These are phyloP conservation scores for Emmonsia crescens DNA, from an alignment of 2,329 filamentous ascomycete genomes.

Conservation along the genomic window DNA sequence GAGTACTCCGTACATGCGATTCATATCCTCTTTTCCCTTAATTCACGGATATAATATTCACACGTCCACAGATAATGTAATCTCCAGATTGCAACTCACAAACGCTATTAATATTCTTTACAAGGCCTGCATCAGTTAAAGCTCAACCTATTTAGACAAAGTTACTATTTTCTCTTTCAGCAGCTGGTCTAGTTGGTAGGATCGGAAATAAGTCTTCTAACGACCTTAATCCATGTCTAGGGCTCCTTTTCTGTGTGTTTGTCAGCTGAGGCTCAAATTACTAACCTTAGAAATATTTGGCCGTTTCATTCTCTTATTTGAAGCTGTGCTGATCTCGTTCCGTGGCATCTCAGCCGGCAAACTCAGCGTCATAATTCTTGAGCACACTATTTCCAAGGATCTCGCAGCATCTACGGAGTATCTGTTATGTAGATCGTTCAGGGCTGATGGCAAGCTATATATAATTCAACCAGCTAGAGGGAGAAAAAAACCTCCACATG, in stretches of 20 bases:
- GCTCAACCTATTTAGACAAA: not conserved
- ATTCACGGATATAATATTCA: not conserved
- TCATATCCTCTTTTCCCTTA: too few species aligned
- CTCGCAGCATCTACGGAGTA: not conserved
- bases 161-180: too few species aligned
- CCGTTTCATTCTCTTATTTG: not conserved
- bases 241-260: too few species aligned
- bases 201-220: not conserved
- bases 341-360: not conserved
- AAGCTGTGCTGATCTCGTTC: not conserved
- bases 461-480: not conserved
- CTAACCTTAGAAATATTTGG: not conserved
- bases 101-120: not conserved
- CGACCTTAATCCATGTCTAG: not conserved
- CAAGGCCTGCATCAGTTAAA: not conserved
- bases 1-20: not conserved
- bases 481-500: too few species aligned
- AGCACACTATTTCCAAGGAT: not conserved
- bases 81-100: not conserved
- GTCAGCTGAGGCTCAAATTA: not conserved
- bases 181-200: not conserved
- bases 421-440: not conserved
- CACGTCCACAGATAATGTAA: not conserved
- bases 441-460: not conserved
- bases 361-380: not conserved